phyloP scores from a whole-genome alignment of 2,329 filamentous ascomycete genomes.

The Claviceps monticola region DNA sequence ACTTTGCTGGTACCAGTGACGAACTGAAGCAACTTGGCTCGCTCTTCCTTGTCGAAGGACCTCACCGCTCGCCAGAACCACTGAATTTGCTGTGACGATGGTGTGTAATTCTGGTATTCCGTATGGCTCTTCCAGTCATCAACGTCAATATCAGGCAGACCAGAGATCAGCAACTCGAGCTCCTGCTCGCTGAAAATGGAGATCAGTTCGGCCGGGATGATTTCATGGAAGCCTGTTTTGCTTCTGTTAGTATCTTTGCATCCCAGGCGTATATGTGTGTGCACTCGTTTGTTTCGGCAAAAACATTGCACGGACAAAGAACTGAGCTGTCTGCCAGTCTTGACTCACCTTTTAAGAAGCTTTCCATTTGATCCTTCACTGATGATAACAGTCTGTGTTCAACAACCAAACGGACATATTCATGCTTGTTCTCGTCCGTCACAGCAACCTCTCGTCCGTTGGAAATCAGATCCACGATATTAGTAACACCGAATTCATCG shows the following conservation, averaged over 20 bases:
- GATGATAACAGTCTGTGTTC: slow-evolving; percentile 87
- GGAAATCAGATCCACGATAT: slow-evolving; percentile 72
- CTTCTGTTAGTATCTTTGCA: slow-evolving; percentile 2
- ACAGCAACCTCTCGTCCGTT: slow-evolving; percentile 86
- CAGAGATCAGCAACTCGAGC: slow-evolving; percentile 89
- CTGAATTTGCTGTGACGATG: slow-evolving; percentile 89
- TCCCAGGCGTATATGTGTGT: too few species aligned
- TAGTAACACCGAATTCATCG: slow-evolving; percentile 83
- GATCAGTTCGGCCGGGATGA: slow-evolving; percentile 86
- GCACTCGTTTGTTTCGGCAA: too few species aligned
- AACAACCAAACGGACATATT: slow-evolving; percentile 88
- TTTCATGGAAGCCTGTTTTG: slow-evolving; percentile 79
- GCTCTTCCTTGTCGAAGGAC: slow-evolving; percentile 97
- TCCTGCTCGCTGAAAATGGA: slow-evolving; percentile 99
- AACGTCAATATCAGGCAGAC: slow-evolving; percentile 90
- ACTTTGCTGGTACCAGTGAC: slow-evolving; percentile 98
- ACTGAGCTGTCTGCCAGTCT: neutral
- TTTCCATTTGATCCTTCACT: slow-evolving; percentile 85
- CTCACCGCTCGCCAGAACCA: slow-evolving; percentile 99
- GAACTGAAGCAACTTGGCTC: slow-evolving; percentile 91
- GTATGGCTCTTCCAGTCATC: slow-evolving; percentile 99
- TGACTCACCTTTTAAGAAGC: slow-evolving; percentile 66
- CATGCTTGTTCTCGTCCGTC: slow-evolving; percentile 96
- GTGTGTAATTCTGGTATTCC: slow-evolving; percentile 95
- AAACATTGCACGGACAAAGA: neutral